phyloP scores from a whole-genome alignment of 2,329 filamentous ascomycete species.

The Neonectria ditissima region DNA sequence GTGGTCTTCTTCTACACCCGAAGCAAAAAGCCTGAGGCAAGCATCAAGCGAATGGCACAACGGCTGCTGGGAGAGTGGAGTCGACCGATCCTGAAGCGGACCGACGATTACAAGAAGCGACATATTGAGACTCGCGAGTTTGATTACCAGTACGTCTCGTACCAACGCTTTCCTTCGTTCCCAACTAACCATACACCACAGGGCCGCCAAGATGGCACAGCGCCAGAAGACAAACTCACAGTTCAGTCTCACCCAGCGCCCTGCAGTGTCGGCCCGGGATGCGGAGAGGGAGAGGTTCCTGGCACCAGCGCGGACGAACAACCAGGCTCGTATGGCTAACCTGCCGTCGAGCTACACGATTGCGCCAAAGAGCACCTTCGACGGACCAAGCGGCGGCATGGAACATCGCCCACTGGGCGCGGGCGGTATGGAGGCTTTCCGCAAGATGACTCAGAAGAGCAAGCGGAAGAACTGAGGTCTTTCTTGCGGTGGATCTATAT shows the following conservation, averaged over 20 bases:
- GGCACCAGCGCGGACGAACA: constrained; percentile 65
- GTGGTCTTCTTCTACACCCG: constrained; percentile 97
- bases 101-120: constrained; percentile 93
- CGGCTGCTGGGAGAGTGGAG: constrained; percentile 96
- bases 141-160: constrained; percentile 68
- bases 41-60: constrained; percentile 94
- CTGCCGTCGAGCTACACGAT: constrained; percentile 70
- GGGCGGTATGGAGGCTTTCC: constrained; percentile 73
- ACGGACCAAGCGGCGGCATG: constrained; percentile 60
- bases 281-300: constrained; percentile 69
- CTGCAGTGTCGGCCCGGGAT: constrained; percentile 57
- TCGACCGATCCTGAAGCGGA: constrained; percentile 90
- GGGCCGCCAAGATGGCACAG: constrained; percentile 66
- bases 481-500: neutral
- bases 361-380: constrained; percentile 72
- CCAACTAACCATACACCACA: constrained; percentile 46
- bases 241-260: constrained; percentile 63
- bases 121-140: constrained; percentile 73
- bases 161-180: neutral
- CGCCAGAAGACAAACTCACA: constrained; percentile 61
- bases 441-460: constrained; percentile 73
- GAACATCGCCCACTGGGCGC: constrained; percentile 72
- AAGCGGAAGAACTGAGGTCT: constrained; percentile 59
- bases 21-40: constrained; percentile 87
- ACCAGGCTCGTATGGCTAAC: constrained; percentile 67